Evolutionary conservation across 2,329 filamentous ascomycete genomes (phyloP).

Genomic region (Fusarium tuaranense): DNA sequence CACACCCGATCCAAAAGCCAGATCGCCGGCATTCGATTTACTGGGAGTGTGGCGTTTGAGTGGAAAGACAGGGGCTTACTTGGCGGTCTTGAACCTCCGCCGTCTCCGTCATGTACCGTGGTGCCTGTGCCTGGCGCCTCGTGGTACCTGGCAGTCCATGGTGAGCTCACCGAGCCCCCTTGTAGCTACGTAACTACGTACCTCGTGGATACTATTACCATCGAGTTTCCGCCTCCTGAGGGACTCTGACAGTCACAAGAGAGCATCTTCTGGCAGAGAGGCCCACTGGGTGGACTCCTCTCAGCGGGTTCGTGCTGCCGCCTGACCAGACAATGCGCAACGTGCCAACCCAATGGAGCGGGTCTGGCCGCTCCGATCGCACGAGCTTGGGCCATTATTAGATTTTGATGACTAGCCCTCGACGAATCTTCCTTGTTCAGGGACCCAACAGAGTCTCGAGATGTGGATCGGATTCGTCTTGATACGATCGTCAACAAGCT

Average conservation of each 20-base stretch:
- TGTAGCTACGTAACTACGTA: conserved; percentile 12
- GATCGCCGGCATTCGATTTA: conserved; percentile 8
- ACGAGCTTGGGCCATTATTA: conserved; percentile 31
- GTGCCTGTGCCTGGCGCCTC: not conserved
- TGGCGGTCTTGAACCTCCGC: conserved; percentile 11
- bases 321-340: conserved; percentile 9
- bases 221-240: conserved; percentile 1
- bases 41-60: not conserved
- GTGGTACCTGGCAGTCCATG: conserved; percentile 1
- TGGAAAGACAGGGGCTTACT: not conserved
- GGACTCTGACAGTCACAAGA: conserved; percentile 6
- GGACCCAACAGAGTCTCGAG: conserved; percentile 6
- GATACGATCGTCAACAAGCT: not conserved
- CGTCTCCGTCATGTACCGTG: not conserved
- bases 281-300: not conserved
- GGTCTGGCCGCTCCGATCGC: conserved; percentile 28
- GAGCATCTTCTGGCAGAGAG: conserved; percentile 2
- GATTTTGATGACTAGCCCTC: conserved; percentile 3
- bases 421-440: conserved; percentile 12
- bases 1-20: conserved; percentile 8
- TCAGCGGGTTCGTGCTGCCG: conserved; percentile 2
- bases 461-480: conserved; percentile 9
- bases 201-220: conserved; percentile 23
- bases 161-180: not conserved
- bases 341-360: conserved; percentile 9